These are phyloP conservation scores for Trypanosoma lewisi DNA, from an alignment of 208 protist species.

Conservation along the genomic window DNA sequence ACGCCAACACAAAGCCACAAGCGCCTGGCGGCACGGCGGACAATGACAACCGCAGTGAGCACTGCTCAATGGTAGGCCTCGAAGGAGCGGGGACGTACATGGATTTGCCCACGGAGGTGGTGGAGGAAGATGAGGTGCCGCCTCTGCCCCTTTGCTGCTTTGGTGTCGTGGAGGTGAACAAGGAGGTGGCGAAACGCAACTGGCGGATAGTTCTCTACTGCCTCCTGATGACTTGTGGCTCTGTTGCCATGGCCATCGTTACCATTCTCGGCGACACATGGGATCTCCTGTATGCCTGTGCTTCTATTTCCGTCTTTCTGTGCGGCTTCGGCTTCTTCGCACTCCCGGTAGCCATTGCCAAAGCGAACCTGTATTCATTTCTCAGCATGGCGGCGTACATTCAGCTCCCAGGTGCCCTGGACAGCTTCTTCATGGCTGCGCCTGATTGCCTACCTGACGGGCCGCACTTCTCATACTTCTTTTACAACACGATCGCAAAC, in stretches of 20 bases:
- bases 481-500: too few relatives aligned
- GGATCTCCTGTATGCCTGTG: slow-evolving; percentile 32
- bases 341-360: slow-evolving; percentile 61
- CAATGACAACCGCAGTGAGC: neutral
- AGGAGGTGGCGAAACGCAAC: slow-evolving; percentile 50
- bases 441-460: too few relatives aligned
- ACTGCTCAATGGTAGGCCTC: neutral
- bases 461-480: too few relatives aligned
- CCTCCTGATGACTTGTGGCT: slow-evolving; percentile 38
- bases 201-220: slow-evolving; percentile 55
- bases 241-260: slow-evolving; percentile 41
- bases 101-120: too few relatives aligned
- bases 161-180: slow-evolving; percentile 63
- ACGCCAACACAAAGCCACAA: neutral
- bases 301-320: slow-evolving; percentile 36
- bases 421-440: slow-evolving; percentile 58
- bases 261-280: slow-evolving; percentile 41
- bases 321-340: slow-evolving; percentile 52
- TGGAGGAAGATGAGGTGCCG: slow-evolving; percentile 30
- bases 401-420: slow-evolving; percentile 54
- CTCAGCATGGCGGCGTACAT: slow-evolving; percentile 52
- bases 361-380: slow-evolving; percentile 67
- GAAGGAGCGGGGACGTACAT: too few relatives aligned
- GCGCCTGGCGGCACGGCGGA: neutral
- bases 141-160: slow-evolving; percentile 23